Evolutionary conservation across 805 yeast genomes (phyloP).

Genomic region (Zygosaccharomyces lentus): DNA sequence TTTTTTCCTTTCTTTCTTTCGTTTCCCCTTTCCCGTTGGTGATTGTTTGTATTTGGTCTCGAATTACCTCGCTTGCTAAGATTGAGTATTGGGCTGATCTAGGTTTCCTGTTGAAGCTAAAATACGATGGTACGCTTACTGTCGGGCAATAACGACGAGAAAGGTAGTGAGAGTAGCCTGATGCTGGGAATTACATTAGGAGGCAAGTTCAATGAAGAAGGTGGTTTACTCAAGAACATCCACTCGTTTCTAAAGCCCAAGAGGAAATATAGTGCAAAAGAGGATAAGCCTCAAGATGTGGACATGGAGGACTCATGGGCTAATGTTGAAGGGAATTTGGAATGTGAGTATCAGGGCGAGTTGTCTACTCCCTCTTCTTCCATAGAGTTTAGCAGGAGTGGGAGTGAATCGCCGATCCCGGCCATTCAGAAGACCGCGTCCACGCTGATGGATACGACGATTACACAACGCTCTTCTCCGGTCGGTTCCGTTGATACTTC

Average conservation of each 20-base stretch:
- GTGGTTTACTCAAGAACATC: constrained; percentile 23
- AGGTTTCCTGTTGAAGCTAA: constrained; percentile 1
- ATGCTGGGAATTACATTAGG: constrained; percentile 19
- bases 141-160: constrained; percentile 10
- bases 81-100: constrained; percentile 1
- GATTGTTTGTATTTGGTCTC: not conserved
- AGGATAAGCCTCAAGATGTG: not conserved
- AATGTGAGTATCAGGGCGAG: not conserved
- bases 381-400: constrained; percentile 1
- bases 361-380: constrained; percentile 2
- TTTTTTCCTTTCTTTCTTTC: not conserved
- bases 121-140: constrained; percentile 7
- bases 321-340: not conserved
- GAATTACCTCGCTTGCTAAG: constrained; percentile 1
- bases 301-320: not conserved
- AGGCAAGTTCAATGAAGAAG: constrained; percentile 22
- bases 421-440: constrained; percentile 1
- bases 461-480: not conserved
- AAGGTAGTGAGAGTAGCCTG: constrained; percentile 5
- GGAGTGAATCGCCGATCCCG: constrained; percentile 2
- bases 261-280: constrained; percentile 5
- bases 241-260: constrained; percentile 22
- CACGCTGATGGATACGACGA: constrained; percentile 2
- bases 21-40: not conserved
- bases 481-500: not conserved